Conservation (phyloP, 2,329 filamentous ascomycete genomes). For the Epichloe sibirici region DNA sequence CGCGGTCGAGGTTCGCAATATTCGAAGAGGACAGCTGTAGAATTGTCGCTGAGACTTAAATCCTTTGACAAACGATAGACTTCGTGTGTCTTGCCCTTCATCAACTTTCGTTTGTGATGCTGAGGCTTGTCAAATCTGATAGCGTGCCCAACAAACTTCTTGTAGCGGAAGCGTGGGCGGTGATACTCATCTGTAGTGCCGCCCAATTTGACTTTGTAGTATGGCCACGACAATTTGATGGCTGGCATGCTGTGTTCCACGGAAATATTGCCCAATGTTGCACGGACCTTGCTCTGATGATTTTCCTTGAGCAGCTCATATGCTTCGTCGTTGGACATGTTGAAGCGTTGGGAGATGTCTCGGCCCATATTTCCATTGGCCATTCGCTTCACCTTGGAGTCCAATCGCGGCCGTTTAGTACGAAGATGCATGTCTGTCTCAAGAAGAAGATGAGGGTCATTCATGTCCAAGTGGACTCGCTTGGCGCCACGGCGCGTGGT, state of each 20-base stretch:
- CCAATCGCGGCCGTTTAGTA: conserved; percentile 44
- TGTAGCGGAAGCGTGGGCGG: conserved; percentile 64
- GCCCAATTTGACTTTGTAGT: conserved; percentile 78
- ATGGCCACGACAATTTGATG: conserved; percentile 83
- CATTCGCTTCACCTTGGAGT: conserved; percentile 51
- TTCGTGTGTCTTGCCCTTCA: conserved; percentile 68
- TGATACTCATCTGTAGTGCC: conserved; percentile 72
- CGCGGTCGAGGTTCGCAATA: conserved; percentile 91
- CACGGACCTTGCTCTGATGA: conserved; percentile 89
- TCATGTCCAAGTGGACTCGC: conserved; percentile 71
- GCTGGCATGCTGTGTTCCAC: conserved; percentile 92
- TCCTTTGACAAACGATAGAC: conserved; percentile 73
- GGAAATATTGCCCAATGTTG: conserved; percentile 79
- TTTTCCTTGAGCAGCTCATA: conserved; percentile 96
- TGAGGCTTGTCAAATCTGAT: conserved; percentile 63
- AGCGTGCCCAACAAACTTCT: conserved; percentile 50
- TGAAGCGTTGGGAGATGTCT: conserved; percentile 72
- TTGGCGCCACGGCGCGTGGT: conserved; percentile 63
- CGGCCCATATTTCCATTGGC: conserved; percentile 58
- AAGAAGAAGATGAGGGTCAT: conserved; percentile 76
- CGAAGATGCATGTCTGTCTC: conserved; percentile 59
- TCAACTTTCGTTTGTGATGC: conserved; percentile 66
- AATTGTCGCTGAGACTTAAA: conserved; percentile 79
- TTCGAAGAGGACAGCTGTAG: conserved; percentile 76
- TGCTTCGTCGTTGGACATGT: conserved; percentile 89